Conservation (phyloP, 106 monocot genomes). For the Gastrodia elata region DNA sequence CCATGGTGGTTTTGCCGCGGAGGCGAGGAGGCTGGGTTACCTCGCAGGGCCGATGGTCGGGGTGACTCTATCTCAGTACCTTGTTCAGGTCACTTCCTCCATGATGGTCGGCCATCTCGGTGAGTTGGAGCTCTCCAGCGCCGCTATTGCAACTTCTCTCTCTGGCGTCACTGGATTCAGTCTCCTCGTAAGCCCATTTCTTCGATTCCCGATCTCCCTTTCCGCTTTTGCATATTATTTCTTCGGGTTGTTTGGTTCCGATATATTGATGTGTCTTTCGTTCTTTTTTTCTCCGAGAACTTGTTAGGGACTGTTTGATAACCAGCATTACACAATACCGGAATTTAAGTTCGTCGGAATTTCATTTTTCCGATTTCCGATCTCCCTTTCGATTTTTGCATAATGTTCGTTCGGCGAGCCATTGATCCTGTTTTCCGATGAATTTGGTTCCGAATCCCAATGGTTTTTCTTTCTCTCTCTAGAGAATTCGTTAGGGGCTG, state of each 20-base stretch:
- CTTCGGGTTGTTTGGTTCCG: too few relatives aligned
- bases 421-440: too few relatives aligned
- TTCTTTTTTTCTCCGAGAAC: too few relatives aligned
- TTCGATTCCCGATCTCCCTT: background rate
- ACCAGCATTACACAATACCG: too few relatives aligned
- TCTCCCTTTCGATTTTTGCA: background rate
- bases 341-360: slow-evolving; percentile 68
- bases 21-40: slow-evolving; percentile 22
- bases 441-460: too few relatives aligned
- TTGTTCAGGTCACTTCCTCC: slow-evolving; percentile 35
- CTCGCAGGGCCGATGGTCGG: slow-evolving; percentile 51
- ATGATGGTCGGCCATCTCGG: slow-evolving; percentile 78
- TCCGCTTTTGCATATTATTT: too few relatives aligned
- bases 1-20: slow-evolving; percentile 14
- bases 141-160: slow-evolving; percentile 62
- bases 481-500: too few relatives aligned
- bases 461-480: too few relatives aligned
- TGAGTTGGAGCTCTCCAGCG: slow-evolving; percentile 39
- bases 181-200: slow-evolving; percentile 36
- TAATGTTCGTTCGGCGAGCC: too few relatives aligned
- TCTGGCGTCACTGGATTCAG: slow-evolving; percentile 61
- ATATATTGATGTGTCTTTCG: too few relatives aligned
- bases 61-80: slow-evolving; percentile 33
- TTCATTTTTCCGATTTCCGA: background rate
- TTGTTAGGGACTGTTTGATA: too few relatives aligned